Percentiles rank a stretch among this genome's conserved stretches.
phyloP scores from a whole-genome alignment of 768 basidiomycete species.

The Tricholomella constricta region DNA sequence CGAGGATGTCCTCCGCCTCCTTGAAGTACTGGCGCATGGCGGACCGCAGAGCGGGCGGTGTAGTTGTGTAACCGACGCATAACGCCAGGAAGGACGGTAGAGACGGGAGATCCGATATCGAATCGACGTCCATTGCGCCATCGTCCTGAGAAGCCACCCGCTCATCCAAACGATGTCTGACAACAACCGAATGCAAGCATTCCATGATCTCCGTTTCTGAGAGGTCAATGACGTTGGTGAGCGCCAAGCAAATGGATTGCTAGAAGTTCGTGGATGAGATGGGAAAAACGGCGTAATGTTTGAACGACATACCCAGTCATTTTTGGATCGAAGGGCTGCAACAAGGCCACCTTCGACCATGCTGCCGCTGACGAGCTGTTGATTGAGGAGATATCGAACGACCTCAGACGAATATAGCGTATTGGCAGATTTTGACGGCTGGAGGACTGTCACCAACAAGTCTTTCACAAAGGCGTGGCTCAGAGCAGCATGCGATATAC shows the following conservation, averaged over 20 bases:
- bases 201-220: constrained; percentile 65
- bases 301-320: constrained; percentile 64
- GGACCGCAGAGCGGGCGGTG: constrained; percentile 42
- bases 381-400: constrained; percentile 57
- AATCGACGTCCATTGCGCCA: constrained; percentile 43
- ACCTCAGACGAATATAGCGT: constrained; percentile 57
- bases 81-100: constrained; percentile 39
- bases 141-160: constrained; percentile 28
- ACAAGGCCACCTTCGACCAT: constrained; percentile 68
- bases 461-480: constrained; percentile 61
- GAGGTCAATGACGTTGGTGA: constrained; percentile 60
- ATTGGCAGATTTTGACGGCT: constrained; percentile 37
- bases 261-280: constrained; percentile 16
- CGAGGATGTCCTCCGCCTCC: constrained; percentile 49
- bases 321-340: constrained; percentile 47
- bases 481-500: constrained; percentile 13
- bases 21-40: constrained; percentile 54
- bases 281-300: neutral
- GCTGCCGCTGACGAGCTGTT: constrained; percentile 52
- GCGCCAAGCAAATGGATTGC: constrained; percentile 51
- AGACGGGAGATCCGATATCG: constrained; percentile 23
- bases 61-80: constrained; percentile 39
- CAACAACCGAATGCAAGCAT: constrained; percentile 46
- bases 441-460: constrained; percentile 52
- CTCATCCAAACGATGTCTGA: constrained; percentile 31